Evolutionary conservation across 2,329 filamentous ascomycete genomes (phyloP).

Genomic region (Neophaeococcomyces aloes): DNA sequence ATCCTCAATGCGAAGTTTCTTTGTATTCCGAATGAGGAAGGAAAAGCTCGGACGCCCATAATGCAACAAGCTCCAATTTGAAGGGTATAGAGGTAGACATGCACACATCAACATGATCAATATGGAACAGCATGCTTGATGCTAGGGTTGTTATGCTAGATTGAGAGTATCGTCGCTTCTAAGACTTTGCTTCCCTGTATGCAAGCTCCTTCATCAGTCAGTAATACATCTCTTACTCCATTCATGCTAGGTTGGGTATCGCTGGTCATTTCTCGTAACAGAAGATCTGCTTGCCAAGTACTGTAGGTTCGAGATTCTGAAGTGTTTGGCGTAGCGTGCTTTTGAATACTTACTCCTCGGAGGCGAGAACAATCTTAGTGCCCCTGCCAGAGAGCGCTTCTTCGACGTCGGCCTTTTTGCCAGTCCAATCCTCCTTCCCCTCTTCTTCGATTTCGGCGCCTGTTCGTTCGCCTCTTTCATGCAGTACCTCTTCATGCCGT

Average conservation of each 20-base stretch:
- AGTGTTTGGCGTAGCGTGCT: background rate
- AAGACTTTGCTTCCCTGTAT: slow-evolving; percentile 1
- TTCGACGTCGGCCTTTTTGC: slow-evolving; percentile 20
- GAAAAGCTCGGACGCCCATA: background rate
- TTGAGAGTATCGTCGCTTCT: slow-evolving; percentile 3
- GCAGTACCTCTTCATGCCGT: slow-evolving; percentile 17
- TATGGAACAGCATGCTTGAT: background rate
- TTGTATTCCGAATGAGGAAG: background rate
- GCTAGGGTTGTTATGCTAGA: background rate
- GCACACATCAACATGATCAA: background rate
- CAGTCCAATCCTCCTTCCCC: slow-evolving; percentile 19
- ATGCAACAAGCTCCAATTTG: background rate
- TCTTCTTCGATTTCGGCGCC: slow-evolving; percentile 16
- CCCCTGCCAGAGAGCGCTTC: slow-evolving; percentile 16
- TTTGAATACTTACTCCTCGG: slow-evolving; percentile 12
- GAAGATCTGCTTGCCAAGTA: background rate
- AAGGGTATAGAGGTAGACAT: background rate
- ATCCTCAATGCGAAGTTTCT: background rate
- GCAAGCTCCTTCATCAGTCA: slow-evolving; percentile 4
- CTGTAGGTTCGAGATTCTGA: background rate
- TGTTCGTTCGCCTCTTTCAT: slow-evolving; percentile 16
- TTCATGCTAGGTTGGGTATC: background rate
- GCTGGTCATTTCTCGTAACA: background rate
- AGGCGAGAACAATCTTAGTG: slow-evolving; percentile 20
- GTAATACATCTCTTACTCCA: background rate